Base-by-base conservation (phyloP, 2,329 filamentous ascomycete genomes). In the Aspergillus versicolor region DNA sequence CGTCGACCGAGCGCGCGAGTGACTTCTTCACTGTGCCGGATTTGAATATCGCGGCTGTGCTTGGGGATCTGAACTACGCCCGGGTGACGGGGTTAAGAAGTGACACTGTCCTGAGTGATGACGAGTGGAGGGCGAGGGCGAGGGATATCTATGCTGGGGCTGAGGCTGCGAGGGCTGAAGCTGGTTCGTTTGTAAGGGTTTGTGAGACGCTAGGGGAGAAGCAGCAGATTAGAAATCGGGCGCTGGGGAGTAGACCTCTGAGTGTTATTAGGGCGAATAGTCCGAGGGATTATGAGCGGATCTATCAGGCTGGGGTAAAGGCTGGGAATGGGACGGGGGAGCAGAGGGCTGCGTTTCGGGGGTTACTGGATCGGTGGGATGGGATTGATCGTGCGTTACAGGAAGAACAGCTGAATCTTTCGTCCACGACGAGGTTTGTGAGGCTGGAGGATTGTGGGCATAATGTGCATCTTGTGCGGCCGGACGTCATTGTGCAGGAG, bases 381-480 rank as follows among this genome's bases (percentile, higher is more conserved):
- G 49, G 41, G 2, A 43, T 65, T 47, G 67, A 70, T 46, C 42
- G 58, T 46, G 61, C 63, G 41, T 53, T 74, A 46, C 69, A 71
- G 57, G 64, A 64, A 45, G 69, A 72, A 21, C 71, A 75, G 58
- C 55, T 75, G 38, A 51, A 52, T 30, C 54, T 77, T 40, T 75
- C 73, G 0, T 65, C 63, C 8, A 69, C 61, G 2, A 63, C 56
- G 21, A 65, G 62, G 24, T 65, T 72, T 9, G 65, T 74, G 8
- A 59, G 72, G 57, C 17, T 75, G 32, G 59, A 64, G 9, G 70
- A 73, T 17, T 73, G 70, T 58, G 74, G 74, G 3, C 75, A 77
- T 64, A 66, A 76, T 63, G 65, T 77, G 9, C 69, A 76, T 56
- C 50, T 75, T 32, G 55, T 68, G 7, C 61, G 65, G 41, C 75